Percentiles rank a stretch among this genome's conserved stretches.
Conservation (phyloP, 2,329 filamentous ascomycete genomes). For the Aspergillus tamarii region DNA sequence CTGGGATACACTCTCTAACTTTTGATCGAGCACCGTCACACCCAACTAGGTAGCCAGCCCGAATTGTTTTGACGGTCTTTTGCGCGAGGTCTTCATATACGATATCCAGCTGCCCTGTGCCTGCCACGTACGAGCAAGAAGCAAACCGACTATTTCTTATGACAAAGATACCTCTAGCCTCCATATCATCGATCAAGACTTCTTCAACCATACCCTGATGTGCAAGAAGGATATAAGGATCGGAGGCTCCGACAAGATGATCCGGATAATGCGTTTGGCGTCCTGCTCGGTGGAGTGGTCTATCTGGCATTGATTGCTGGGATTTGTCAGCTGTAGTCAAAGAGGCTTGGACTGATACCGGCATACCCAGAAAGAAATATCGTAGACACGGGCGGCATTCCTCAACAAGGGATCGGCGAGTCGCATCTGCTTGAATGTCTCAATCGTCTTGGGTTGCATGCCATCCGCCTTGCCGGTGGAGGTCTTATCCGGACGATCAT, state of each 20-base stretch:
- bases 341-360: fast-evolving
- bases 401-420: constrained; percentile 70
- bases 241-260: background rate
- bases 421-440: constrained; percentile 73
- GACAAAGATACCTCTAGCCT: background rate
- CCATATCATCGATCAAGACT: background rate
- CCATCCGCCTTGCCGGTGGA: constrained; percentile 71
- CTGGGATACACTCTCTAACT: background rate
- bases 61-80: background rate
- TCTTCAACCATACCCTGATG: background rate
- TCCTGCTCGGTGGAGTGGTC: background rate
- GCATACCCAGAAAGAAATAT: background rate
- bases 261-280: background rate
- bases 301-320: background rate
- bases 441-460: constrained; percentile 76
- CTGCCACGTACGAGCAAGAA: background rate
- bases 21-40: background rate
- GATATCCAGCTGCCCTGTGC: background rate
- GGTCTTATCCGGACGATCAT: constrained; percentile 70
- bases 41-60: background rate
- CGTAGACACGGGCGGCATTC: constrained; percentile 57
- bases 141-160: background rate
- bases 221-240: background rate
- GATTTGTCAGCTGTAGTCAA: background rate
- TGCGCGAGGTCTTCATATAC: background rate